These are phyloP conservation scores for Eremothecium cymbalariae DNA, from an alignment of 1,139 yeast species.

Conservation along the genomic window DNA sequence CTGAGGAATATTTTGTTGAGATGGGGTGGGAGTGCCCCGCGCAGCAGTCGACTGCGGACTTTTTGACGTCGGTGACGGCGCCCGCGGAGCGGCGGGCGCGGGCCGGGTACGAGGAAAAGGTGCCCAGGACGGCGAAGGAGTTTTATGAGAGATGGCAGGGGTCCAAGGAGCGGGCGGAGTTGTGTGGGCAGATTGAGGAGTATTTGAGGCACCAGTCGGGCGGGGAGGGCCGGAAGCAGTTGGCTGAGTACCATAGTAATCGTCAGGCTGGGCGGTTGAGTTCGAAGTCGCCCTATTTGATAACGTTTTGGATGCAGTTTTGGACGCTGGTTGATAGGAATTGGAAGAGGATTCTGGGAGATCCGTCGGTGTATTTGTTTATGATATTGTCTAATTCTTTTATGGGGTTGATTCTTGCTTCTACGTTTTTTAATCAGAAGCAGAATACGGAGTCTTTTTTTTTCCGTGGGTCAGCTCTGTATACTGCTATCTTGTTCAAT, in stretches of 20 bases:
- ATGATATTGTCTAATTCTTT: conserved; percentile 47
- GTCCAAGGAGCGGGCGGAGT: conserved; percentile 43
- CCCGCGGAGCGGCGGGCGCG: conserved; percentile 19
- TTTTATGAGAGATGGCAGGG: conserved; percentile 56
- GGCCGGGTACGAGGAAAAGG: conserved; percentile 23
- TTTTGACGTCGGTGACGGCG: conserved; percentile 43
- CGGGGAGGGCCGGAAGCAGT: conserved; percentile 18
- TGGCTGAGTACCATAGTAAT: conserved; percentile 43
- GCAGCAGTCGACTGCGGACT: conserved; percentile 46
- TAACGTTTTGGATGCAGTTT: conserved; percentile 48
- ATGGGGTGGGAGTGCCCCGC: conserved; percentile 50
- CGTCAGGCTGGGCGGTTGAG: conserved; percentile 44
- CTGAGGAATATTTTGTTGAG: conserved; percentile 37
- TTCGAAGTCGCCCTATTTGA: conserved; percentile 47
- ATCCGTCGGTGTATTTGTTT: conserved; percentile 50
- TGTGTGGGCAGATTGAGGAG: conserved; percentile 36
- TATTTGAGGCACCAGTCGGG: conserved; percentile 18
- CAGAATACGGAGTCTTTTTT: conserved; percentile 43
- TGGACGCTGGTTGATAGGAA: conserved; percentile 48
- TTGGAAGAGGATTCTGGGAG: conserved; percentile 48
- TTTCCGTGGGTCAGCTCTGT: conserved; percentile 53
- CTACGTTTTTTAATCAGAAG: conserved; percentile 49
- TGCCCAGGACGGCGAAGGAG: conserved; percentile 61
- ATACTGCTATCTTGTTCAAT: conserved; percentile 61
- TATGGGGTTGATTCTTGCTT: conserved; percentile 56